Base-by-base conservation (phyloP, 257 asterid genomes). In the Solanum rostratum region DNA sequence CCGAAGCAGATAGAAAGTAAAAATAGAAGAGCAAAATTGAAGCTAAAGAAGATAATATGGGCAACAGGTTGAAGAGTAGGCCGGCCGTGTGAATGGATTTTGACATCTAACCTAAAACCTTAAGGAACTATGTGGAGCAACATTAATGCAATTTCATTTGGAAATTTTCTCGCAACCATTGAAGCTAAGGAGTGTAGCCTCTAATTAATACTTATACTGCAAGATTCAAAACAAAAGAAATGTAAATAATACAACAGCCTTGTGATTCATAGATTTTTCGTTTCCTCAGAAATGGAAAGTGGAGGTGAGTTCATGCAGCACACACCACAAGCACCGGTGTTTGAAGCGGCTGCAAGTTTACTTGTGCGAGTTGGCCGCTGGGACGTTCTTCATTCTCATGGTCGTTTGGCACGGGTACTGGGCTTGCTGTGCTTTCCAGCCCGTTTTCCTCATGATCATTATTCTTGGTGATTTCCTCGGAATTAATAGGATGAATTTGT, bases 271-370 rank as follows among this genome's bases (percentile, higher is more conserved):
- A 78, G 29, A 50, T 78, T 50, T 78, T 62, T 78, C 82, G 50
- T 76, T 50, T 50, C 82, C 82, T 78, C 46, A 27, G 82, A 78
- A 76, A 78, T 78, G 63, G 82, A 78, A 50, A 76, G 10, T 22
- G 53, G 53, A 24, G 37, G 8, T 76, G 63, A 83, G 91, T 86
- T 29, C 55, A 71, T 41, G 82, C 82, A 50, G 90, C 89, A 87
- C 92, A 87, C 69, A 87, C 90, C 66, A 89, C 87, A n/a, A 92
- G 82, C 4, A 85, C 86, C 5, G 92, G 88, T 46, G 87, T 78
- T 16, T 78, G 91, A 79, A 87, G 27, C 11, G 63, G 46, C 46
- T 50, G 82, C 29, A 50, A 29, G 63, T 78, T 50, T 10, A 50
- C 82, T 78, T 78, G 46, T 12, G 62, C 82, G 22, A 76, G 45